Percentiles rank a stretch among this genome's conserved stretches.
Evolutionary conservation across 2,329 filamentous ascomycete genomes (phyloP).

Genomic region (Didymella sp.): DNA sequence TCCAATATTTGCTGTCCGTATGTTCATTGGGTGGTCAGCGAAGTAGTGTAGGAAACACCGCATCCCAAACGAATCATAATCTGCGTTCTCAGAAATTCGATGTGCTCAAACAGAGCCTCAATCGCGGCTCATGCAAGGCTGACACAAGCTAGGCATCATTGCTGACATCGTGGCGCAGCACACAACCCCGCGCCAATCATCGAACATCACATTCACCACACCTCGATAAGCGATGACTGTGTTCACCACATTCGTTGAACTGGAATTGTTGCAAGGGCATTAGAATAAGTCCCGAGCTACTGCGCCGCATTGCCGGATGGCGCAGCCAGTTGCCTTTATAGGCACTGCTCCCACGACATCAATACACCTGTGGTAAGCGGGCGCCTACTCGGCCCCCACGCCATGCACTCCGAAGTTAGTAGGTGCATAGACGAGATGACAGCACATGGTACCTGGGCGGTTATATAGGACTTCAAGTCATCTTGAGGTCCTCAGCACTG

Average conservation of each 20-base stretch:
- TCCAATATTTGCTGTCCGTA: too few relatives aligned
- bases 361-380: neutral
- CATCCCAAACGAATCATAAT: neutral
- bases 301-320: neutral
- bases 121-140: neutral
- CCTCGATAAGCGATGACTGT: neutral
- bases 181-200: neutral
- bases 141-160: neutral
- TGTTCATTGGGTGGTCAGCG: neutral
- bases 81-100: neutral
- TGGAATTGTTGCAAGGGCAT: neutral
- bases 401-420: neutral
- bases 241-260: neutral
- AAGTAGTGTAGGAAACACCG: neutral
- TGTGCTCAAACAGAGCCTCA: neutral
- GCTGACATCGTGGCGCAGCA: neutral
- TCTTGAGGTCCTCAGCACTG: neutral
- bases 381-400: conserved; percentile 1
- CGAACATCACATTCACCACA: neutral
- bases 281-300: neutral
- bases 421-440: neutral
- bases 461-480: neutral
- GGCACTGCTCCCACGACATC: neutral
- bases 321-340: neutral
- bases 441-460: neutral